Evolutionary conservation across 345 rosid species (phyloP), one percentile per base, ranked within the genome.

Genomic region (Eucalyptus marginata): DNA sequence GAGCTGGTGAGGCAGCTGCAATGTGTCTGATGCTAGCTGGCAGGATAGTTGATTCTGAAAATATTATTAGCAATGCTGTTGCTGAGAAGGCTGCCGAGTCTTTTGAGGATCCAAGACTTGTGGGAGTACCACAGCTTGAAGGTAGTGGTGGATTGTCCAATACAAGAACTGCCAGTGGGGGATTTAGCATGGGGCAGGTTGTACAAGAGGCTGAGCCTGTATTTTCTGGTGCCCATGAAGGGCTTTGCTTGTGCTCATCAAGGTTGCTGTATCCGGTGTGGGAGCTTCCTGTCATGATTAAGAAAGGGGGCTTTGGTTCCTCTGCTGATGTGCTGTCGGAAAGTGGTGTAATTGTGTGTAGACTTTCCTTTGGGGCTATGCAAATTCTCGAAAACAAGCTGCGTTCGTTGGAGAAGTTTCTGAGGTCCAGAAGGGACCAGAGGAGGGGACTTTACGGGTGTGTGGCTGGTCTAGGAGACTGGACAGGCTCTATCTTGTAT

Each of bases 101-200:
- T 90, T 98, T 94, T 91, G 99, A 97, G 92, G 99, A 98, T 91
- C 99, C 99, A 62, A 95, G 99, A 92, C 88, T 96, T 91, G 99
- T 98, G 91, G 99, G 99, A 89, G 91, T 95, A 95, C 99, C 99
- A 54, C 98, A 96, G 91, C 95, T 98, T 94, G 98, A 95, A 93
- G 99, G 98, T 88, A 94, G 92, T 88, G 94, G 92, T 91, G 96
- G 96, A 87, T 90, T 98, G 86, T 92, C 99, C 91, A 95, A 92
- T 90, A 92, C 99, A 89, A 95, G 99, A 93, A 90, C 98, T 64
- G 91, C 98, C 81, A 93, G 96, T 49, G 99, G 98, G 89, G 99
- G 99, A 89, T 98, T 98, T 90, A 96, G 99, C 94, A 96, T 97
- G 99, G 99, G 99, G 68, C 99, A 98, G 93, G 99, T 98, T 93